A percentile compares a stretch with the other conserved stretches of the same genome.
Evolutionary conservation across 331 rosid species (phyloP).

Genomic region (Saraca asoca): DNA sequence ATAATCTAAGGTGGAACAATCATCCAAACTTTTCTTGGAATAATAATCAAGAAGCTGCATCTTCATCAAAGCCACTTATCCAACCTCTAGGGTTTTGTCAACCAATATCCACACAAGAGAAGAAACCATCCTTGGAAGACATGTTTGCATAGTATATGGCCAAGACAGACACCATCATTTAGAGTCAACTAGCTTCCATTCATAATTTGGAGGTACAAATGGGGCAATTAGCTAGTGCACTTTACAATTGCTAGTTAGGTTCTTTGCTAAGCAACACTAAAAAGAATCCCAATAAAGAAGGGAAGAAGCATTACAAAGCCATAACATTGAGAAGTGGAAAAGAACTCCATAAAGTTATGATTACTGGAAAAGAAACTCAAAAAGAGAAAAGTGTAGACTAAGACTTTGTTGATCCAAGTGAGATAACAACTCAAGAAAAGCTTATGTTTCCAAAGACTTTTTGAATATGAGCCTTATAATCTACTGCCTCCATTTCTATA

Average conservation of each 20-base stretch:
- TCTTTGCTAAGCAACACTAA: not conserved
- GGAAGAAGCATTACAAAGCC: not conserved
- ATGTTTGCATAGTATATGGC: too few species aligned
- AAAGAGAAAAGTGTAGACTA: too few species aligned
- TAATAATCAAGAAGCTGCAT: too few species aligned
- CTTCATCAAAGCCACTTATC: too few species aligned
- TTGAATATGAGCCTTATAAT: not conserved
- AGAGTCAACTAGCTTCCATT: not conserved
- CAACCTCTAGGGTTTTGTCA: too few species aligned
- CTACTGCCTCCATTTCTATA: not conserved
- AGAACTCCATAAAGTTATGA: not conserved
- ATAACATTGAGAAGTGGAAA: not conserved
- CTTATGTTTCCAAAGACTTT: too few species aligned
- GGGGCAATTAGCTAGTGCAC: too few species aligned
- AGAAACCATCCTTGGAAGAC: too few species aligned
- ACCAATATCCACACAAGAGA: too few species aligned
- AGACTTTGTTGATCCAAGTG: not conserved
- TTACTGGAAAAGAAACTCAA: too few species aligned
- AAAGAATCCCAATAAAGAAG: not conserved
- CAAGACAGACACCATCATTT: too few species aligned
- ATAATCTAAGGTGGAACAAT: not conserved
- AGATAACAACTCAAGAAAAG: not conserved
- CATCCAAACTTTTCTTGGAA: not conserved
- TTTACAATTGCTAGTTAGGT: not conserved
- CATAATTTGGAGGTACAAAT: not conserved